These are phyloP conservation scores for Malus hybrid DNA, from an alignment of 331 rosid species.

Conservation along the genomic window DNA sequence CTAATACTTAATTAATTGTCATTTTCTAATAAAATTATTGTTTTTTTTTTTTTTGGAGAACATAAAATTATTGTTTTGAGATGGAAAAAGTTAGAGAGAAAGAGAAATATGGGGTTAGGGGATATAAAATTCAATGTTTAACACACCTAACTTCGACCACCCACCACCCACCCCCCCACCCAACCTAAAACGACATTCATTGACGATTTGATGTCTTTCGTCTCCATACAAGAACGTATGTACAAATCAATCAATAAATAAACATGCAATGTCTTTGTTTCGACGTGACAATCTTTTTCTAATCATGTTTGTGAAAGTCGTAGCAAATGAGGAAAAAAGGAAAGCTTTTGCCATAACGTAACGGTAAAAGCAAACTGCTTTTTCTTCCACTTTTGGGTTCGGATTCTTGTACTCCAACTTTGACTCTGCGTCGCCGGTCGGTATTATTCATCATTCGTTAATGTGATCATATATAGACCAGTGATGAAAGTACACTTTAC, in stretches of 20 bases:
- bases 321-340: too few species aligned
- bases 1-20: background rate
- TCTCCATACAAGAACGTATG: too few species aligned
- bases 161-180: slow-evolving; percentile 13
- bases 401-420: background rate
- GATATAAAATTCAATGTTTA: background rate
- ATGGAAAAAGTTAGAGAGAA: background rate
- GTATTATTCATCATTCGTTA: background rate
- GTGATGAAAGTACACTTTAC: background rate
- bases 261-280: too few species aligned
- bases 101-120: background rate
- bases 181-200: slow-evolving; percentile 9
- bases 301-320: too few species aligned
- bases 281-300: too few species aligned
- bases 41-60: too few species aligned
- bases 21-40: background rate
- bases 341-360: background rate
- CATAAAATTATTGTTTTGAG: background rate
- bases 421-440: background rate
- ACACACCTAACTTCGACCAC: slow-evolving; percentile 6
- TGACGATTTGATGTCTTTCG: background rate
- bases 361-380: background rate
- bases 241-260: too few species aligned
- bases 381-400: background rate
- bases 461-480: background rate